Evolutionary conservation across 768 basidiomycete genomes (phyloP).

Genomic region (Terana coerulea): DNA sequence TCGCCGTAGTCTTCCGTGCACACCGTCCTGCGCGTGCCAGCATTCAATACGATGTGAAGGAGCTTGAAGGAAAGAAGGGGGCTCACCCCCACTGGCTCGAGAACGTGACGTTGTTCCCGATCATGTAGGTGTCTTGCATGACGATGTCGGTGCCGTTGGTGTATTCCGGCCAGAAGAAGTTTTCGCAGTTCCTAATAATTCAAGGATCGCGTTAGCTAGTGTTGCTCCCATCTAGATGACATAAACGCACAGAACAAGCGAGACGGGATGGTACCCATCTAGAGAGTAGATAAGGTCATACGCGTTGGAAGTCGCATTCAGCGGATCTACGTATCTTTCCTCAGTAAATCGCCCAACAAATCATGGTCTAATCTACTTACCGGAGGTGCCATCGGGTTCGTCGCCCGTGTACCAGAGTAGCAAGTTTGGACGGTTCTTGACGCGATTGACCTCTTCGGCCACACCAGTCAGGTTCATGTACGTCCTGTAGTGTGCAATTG

Average conservation of each 20-base stretch:
- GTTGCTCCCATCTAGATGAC: no score
- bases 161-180: conserved; percentile 61
- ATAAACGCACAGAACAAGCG: conserved; percentile 38
- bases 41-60: no score
- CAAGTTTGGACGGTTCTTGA: conserved; percentile 67
- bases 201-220: no score
- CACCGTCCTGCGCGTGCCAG: conserved; percentile 40
- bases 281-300: conserved; percentile 44
- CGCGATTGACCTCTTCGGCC: conserved; percentile 60
- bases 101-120: conserved; percentile 59
- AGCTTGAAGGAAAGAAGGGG: not conserved
- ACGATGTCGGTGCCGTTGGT: conserved; percentile 65
- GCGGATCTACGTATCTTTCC: conserved; percentile 37
- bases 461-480: conserved; percentile 66
- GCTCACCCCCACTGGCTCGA: conserved; percentile 53
- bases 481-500: no score
- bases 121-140: conserved; percentile 61
- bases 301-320: conserved; percentile 48
- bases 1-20: conserved; percentile 67
- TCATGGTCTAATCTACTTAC: not conserved
- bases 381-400: conserved; percentile 68
- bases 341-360: not conserved
- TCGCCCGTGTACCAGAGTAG: conserved; percentile 74
- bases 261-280: conserved; percentile 58
- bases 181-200: conserved; percentile 37